These are phyloP conservation scores for Serendipita sp. DNA, from an alignment of 1,284 basidiomycete species.

Conservation along the genomic window DNA sequence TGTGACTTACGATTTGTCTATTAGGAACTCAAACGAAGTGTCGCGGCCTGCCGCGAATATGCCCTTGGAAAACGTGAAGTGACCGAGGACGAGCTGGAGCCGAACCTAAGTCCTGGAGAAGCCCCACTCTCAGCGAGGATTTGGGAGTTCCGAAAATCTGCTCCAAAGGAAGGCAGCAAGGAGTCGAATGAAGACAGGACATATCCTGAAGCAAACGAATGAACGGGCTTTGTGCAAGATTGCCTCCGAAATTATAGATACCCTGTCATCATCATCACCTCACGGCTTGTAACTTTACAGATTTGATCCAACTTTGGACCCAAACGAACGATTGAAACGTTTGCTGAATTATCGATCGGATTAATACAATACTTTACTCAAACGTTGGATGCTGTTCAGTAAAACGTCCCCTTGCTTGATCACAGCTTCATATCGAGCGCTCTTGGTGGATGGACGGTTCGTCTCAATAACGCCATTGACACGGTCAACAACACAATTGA, in stretches of 20 bases:
- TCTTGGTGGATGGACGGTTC: constrained; percentile 77
- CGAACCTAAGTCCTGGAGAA: constrained; percentile 18
- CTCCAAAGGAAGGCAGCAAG: neutral
- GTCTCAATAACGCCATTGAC: constrained; percentile 90
- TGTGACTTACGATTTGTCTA: neutral
- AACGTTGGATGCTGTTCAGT: constrained; percentile 59
- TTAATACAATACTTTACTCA: constrained; percentile 63
- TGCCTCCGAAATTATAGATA: too few relatives aligned
- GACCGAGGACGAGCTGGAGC: constrained; percentile 42
- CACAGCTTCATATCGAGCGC: constrained; percentile 81
- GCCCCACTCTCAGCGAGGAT: neutral
- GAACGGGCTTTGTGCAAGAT: too few relatives aligned
- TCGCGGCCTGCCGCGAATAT: constrained; percentile 50
- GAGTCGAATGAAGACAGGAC: neutral
- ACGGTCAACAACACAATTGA: constrained; percentile 89
- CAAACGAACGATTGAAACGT: neutral
- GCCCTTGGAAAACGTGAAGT: constrained; percentile 43
- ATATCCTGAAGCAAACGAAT: too few relatives aligned
- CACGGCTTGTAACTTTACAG: too few relatives aligned
- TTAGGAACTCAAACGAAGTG: constrained; percentile 34
- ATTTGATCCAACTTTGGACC: too few relatives aligned
- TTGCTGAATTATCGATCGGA: neutral
- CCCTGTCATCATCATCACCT: too few relatives aligned
- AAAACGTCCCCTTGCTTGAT: constrained; percentile 81
- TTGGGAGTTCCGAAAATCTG: constrained; percentile 1